Base-by-base conservation (phyloP, 805 yeast genomes). In the Hagleromyces aurorensis region DNA sequence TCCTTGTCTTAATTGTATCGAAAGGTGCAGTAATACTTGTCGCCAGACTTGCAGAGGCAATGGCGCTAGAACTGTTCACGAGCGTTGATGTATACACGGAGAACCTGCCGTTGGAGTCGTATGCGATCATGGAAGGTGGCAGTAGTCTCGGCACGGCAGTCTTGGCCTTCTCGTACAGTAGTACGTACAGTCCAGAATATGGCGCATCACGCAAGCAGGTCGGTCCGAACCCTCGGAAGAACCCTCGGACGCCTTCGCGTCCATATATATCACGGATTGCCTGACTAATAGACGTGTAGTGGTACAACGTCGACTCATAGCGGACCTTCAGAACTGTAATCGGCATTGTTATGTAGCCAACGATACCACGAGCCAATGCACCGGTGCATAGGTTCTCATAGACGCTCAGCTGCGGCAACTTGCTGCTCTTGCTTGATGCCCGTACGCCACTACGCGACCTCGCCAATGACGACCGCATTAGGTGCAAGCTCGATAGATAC, bases 151-250 rank as follows among this genome's bases (percentile, higher is more conserved):
- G 85, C 6, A 78, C 34, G 4, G 65, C 23, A 7, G 63, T 65
- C 49, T 86, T 86, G 31, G 76, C 65, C 34, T 76, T 67, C 50
- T 89, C 96, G 55, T 89, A 89, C 39, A 86, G 70, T 20, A 86
- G 58, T 16, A 91, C 85, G 48, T 91, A 89, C 4, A 91, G 50
- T 0, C 98, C 98, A 5, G 98, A 96, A 54, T 91, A 83, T 0
- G 98, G 98, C 14, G 95, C 93, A 58, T 91, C 98, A 40, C 98
- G 61, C 8, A 83, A 69, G 37, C 79, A 69, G 0, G 98, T 91
- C 2, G 93, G 94, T 1, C 81, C 75, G 45, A 80, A 81, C 0
- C 98, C 98, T 37, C 74, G 69, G 54, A 86, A 86, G 50, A 89
- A 86, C 10, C 94, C 93, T 13, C 55, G 48, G 0, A 75, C 21